Percentiles rank a stretch among this genome's conserved stretches.
These are phyloP conservation scores for Durio zibethinus DNA, from an alignment of 345 rosid species.

Conservation along the genomic window DNA sequence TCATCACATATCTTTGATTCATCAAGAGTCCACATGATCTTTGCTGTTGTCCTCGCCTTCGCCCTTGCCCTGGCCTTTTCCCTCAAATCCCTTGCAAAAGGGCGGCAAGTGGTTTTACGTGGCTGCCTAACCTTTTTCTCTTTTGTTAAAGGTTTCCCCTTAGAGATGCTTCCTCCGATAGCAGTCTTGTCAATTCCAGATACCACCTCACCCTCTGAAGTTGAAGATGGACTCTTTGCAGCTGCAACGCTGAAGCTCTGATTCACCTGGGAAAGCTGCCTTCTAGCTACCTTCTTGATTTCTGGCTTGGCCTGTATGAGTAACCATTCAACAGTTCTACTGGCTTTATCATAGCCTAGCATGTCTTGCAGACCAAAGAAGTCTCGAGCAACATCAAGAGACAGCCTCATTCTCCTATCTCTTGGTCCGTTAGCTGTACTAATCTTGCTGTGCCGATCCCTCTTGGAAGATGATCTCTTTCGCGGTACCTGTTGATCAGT, in stretches of 20 bases:
- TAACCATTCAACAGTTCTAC: conserved; percentile 83
- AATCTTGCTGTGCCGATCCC: conserved; percentile 86
- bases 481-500: conserved; percentile 1
- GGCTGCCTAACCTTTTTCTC: conserved; percentile 29
- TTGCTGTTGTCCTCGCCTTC: conserved; percentile 57
- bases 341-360: conserved; percentile 75
- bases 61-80: conserved; percentile 70
- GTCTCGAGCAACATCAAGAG: conserved; percentile 62
- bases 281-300: conserved; percentile 42
- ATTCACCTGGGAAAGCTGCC: neutral
- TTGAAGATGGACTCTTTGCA: conserved; percentile 35
- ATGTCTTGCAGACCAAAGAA: conserved; percentile 82
- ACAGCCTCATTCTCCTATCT: conserved; percentile 83
- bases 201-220: conserved; percentile 44
- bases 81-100: conserved; percentile 46
- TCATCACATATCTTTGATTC: conserved; percentile 17
- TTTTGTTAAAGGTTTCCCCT: conserved; percentile 24
- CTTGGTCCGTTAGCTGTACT: conserved; percentile 71
- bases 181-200: conserved; percentile 27
- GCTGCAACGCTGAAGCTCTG: neutral
- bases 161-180: conserved; percentile 13
- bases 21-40: conserved; percentile 27
- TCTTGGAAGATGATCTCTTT: conserved; percentile 43
- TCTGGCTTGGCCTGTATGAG: conserved; percentile 56
- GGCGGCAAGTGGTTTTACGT: conserved; percentile 25